Conservation (phyloP, 2,329 filamentous ascomycete genomes). For the Cercospora citrullina region DNA sequence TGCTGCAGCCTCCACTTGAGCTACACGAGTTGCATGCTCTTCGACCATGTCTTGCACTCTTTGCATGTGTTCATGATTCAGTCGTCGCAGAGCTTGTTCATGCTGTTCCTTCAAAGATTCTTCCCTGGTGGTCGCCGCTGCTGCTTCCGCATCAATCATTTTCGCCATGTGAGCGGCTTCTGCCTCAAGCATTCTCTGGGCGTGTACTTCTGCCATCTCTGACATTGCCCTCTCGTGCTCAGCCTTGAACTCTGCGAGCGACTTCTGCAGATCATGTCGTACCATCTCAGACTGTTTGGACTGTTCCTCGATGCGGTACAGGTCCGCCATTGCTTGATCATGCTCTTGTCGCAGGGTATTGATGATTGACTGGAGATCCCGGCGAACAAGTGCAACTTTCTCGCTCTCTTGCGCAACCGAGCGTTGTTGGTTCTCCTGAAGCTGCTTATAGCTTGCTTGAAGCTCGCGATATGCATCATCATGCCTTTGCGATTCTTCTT, state of each 20-base stretch:
- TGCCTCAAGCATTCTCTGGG: constrained; percentile 11
- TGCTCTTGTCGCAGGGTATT: constrained; percentile 3
- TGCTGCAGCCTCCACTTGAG: constrained; percentile 24
- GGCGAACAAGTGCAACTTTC: not conserved
- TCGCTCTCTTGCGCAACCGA: constrained; percentile 7
- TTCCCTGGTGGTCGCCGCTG: constrained; percentile 5
- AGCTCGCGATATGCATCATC: constrained; percentile 29
- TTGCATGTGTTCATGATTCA: constrained; percentile 23
- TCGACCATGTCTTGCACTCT: constrained; percentile 23
- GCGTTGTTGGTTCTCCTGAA: constrained; percentile 23
- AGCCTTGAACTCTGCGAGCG: constrained; percentile 15
- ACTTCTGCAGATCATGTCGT: constrained; percentile 11
- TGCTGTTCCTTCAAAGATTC: constrained; percentile 18
- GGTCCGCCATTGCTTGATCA: constrained; percentile 11
- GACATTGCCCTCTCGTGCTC: constrained; percentile 19
- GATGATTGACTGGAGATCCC: constrained; percentile 2
- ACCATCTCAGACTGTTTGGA: constrained; percentile 14
- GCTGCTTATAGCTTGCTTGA: constrained; percentile 20
- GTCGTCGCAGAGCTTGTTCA: constrained; percentile 10
- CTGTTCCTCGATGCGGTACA: constrained; percentile 16
- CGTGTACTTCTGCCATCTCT: constrained; percentile 12
- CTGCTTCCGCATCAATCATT: constrained; percentile 16
- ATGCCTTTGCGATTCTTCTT: constrained; percentile 29
- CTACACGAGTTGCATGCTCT: constrained; percentile 19
- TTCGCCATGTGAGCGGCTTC: constrained; percentile 14